Evolutionary conservation across 345 rosid species (phyloP).

Genomic region (Mercurialis annua): DNA sequence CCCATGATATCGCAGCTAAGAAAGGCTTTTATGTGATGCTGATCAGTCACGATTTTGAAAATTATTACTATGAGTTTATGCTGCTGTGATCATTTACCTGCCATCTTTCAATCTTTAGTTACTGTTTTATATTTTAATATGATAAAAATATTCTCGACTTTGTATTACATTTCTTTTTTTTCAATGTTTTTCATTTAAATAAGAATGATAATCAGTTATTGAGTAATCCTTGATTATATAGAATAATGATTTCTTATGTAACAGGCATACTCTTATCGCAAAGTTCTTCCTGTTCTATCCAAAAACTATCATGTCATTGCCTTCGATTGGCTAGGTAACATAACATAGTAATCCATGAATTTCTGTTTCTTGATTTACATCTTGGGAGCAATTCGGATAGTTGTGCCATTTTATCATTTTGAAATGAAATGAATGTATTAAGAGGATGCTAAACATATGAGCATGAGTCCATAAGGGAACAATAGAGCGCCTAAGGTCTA

Average conservation of each 20-base stretch:
- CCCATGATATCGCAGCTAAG: too few species aligned
- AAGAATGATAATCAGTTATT: neutral
- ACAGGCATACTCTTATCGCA: conserved; percentile 90
- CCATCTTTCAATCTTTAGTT: neutral
- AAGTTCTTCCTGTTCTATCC: conserved; percentile 65
- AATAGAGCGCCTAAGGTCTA: neutral
- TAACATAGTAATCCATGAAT: neutral
- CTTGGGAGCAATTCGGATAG: neutral
- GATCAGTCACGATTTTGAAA: neutral
- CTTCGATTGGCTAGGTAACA: conserved; percentile 84
- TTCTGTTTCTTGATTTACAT: neutral
- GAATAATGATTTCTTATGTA: conserved; percentile 9
- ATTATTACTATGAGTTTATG: neutral
- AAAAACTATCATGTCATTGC: conserved; percentile 75
- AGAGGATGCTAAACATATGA: neutral
- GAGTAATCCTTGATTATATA: neutral
- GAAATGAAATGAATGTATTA: neutral
- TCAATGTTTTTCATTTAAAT: neutral
- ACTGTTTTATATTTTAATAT: neutral
- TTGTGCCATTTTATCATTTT: neutral
- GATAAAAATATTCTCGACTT: neutral
- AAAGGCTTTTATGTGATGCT: neutral
- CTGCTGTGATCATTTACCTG: neutral
- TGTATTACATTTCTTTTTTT: neutral
- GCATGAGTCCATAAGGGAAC: neutral